phyloP scores from a whole-genome alignment of 148 eudicot species.

The Rhododendron kiyosumense region DNA sequence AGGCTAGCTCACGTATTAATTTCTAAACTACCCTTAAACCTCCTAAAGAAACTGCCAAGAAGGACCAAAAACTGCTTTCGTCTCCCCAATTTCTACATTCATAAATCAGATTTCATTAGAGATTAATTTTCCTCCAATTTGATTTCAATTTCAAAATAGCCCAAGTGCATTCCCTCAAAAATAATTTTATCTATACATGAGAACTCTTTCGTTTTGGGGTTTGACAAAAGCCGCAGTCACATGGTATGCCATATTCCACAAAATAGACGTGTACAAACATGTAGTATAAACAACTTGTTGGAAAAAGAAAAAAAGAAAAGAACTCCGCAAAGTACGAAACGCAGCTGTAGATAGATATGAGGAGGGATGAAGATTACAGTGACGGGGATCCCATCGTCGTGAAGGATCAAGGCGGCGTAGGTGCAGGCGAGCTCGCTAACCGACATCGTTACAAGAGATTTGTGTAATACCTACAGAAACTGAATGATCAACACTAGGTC shows the following conservation, averaged over 20 bases:
- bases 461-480: background rate
- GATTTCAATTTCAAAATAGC: background rate
- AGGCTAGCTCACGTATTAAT: background rate
- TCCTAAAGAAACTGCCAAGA: background rate
- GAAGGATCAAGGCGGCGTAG: slow-evolving; percentile 4
- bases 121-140: background rate
- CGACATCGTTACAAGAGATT: background rate
- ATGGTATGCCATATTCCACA: background rate
- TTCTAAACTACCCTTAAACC: background rate
- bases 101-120: background rate
- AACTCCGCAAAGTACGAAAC: too few species aligned
- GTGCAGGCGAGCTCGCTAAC: slow-evolving; percentile 8
- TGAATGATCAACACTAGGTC: background rate
- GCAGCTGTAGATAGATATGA: background rate
- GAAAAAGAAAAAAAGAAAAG: background rate
- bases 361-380: background rate
- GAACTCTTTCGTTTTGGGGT: background rate
- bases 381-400: slow-evolving; percentile 9
- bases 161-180: background rate
- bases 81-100: background rate
- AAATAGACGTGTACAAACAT: background rate
- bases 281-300: background rate
- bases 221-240: background rate
- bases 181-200: background rate
- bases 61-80: background rate